Percentiles rank a stretch among this genome's conserved stretches.
Conservation (phyloP, 164 flowering plant species). For the Vitis riparia region DNA sequence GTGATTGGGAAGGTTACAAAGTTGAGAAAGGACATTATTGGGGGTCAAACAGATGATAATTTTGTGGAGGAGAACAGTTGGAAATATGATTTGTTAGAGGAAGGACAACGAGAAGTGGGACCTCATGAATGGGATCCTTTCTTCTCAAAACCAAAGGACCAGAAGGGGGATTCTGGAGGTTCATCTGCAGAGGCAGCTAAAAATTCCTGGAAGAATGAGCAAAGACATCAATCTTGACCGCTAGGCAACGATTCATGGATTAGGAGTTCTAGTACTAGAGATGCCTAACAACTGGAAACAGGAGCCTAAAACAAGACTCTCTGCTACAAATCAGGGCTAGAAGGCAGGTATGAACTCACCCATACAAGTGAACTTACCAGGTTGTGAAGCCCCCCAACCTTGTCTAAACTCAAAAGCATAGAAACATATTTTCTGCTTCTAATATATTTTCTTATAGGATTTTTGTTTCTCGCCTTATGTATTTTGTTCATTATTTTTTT, state of each 20-base stretch:
- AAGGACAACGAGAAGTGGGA: slow-evolving; percentile 74
- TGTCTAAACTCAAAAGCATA: not conserved
- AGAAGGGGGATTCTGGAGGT: slow-evolving; percentile 39
- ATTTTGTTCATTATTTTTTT: slow-evolving; percentile 14
- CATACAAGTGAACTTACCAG: slow-evolving; percentile 6
- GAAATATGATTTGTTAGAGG: slow-evolving; percentile 83
- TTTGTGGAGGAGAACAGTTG: slow-evolving; percentile 87
- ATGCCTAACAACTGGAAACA: not conserved
- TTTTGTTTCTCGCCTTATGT: slow-evolving; percentile 1
- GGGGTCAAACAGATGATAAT: slow-evolving; percentile 61
- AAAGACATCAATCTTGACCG: slow-evolving; percentile 52
- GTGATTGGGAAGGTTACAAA: slow-evolving; percentile 76
- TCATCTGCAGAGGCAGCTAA: slow-evolving; percentile 66
- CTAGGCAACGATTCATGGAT: not conserved
- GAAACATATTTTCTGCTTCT: not conserved
- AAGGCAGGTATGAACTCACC: slow-evolving; percentile 9
- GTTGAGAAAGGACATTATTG: slow-evolving; percentile 69
- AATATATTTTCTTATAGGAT: not conserved
- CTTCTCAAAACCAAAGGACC: slow-evolving; percentile 83
- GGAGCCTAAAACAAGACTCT: not conserved
- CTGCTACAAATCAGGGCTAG: slow-evolving; percentile 1
- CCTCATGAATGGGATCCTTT: slow-evolving; percentile 94
- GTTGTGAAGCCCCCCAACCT: slow-evolving; percentile 1
- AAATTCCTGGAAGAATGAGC: slow-evolving; percentile 86
- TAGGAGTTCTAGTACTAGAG: not conserved